These are phyloP conservation scores for Tylopilus rubrobrunneus DNA, from an alignment of 768 basidiomycete species.

Conservation along the genomic window DNA sequence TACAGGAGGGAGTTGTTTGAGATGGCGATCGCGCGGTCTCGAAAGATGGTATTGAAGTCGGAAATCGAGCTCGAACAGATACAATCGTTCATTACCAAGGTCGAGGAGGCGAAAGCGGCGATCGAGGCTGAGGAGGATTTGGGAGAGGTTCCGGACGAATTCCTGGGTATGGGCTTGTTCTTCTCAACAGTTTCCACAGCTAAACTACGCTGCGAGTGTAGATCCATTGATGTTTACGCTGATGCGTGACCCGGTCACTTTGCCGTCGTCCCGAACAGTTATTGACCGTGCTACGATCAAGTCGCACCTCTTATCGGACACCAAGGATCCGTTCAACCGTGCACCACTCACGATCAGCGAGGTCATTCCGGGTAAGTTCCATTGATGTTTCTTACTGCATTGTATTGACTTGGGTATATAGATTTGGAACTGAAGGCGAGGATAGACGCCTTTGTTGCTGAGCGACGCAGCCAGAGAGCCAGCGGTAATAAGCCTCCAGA, in stretches of 20 bases:
- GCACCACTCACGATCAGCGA: conserved; percentile 76
- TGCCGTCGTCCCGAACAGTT: conserved; percentile 77
- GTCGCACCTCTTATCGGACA: conserved; percentile 86
- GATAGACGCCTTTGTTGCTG: conserved; percentile 68
- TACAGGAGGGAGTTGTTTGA: conserved; percentile 85
- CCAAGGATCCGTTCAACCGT: conserved; percentile 95
- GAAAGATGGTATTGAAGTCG: conserved; percentile 64
- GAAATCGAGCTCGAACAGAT: conserved; percentile 72
- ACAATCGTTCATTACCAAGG: conserved; percentile 66
- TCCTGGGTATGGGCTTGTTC: conserved; percentile 58
- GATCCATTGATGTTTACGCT: conserved; percentile 88
- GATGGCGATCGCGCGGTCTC: conserved; percentile 63
- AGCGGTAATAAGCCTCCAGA: conserved; percentile 15
- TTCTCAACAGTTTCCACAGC: background rate
- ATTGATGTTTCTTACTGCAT: background rate
- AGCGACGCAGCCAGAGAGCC: conserved; percentile 44
- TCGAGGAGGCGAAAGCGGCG: conserved; percentile 76
- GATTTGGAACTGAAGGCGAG: conserved; percentile 68
- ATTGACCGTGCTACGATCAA: conserved; percentile 93
- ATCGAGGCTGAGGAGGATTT: conserved; percentile 89
- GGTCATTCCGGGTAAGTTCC: conserved; percentile 64
- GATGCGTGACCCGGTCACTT: conserved; percentile 91
- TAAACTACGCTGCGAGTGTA: conserved; percentile 26
- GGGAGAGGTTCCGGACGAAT: conserved; percentile 94
- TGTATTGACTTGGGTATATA: conserved; percentile 23